phyloP scores from a whole-genome alignment of 2,329 filamentous ascomycete species.

The Xylaria polymorpha region DNA sequence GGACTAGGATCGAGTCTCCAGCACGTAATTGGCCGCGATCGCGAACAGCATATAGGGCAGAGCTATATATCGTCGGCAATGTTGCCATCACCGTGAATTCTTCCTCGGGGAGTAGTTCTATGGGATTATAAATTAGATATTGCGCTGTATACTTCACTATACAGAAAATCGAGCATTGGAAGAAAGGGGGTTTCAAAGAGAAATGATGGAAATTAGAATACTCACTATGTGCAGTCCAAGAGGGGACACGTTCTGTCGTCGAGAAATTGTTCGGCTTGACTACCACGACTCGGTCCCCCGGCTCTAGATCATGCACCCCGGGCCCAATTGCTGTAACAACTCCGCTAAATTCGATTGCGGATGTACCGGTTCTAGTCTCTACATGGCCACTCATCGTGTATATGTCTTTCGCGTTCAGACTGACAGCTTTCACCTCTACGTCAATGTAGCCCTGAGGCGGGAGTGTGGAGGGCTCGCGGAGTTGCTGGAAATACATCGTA shows the following conservation, averaged over 20 bases:
- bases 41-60: conserved; percentile 49
- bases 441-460: background rate
- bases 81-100: conserved; percentile 38
- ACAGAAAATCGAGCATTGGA: too few relatives aligned
- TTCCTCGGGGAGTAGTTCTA: conserved; percentile 38
- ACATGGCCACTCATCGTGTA: conserved; percentile 35
- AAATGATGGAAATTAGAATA: too few relatives aligned
- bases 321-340: conserved; percentile 12
- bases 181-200: background rate
- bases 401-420: conserved; percentile 45
- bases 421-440: conserved; percentile 23
- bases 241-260: conserved; percentile 41
- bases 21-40: conserved; percentile 44
- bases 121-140: too few relatives aligned
- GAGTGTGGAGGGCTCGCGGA: background rate
- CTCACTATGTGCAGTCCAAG: conserved; percentile 40
- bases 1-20: conserved; percentile 50
- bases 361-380: conserved; percentile 10
- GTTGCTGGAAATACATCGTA: background rate
- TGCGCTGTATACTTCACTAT: too few relatives aligned
- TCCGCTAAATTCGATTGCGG: conserved; percentile 20
- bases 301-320: background rate
- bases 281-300: conserved; percentile 41
- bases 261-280: conserved; percentile 12
- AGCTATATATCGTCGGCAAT: conserved; percentile 29